Conservation (phyloP, 2,329 filamentous ascomycete genomes). For the Aspergillus brunneoviolaceus region DNA sequence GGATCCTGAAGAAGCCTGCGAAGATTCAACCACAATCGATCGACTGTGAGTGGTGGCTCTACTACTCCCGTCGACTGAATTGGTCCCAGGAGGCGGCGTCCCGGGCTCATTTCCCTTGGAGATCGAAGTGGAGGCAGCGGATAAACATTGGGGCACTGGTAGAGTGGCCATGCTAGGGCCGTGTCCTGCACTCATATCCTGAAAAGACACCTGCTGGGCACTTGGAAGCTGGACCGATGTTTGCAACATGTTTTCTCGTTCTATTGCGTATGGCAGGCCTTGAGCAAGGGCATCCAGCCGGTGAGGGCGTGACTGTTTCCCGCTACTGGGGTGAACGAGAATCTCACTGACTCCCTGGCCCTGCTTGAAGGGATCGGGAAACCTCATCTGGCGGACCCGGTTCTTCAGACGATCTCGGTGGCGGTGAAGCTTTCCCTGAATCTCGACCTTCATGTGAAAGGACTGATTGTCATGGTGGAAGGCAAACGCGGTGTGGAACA, state of each 20-base stretch:
- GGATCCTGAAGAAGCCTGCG: too few relatives aligned
- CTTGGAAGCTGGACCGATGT: not conserved
- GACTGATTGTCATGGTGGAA: not conserved
- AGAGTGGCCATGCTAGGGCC: fast-evolving
- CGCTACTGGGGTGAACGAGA: not conserved
- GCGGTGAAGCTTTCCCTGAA: not conserved
- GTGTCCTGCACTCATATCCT: not conserved
- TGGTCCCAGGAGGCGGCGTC: too few relatives aligned
- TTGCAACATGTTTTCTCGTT: not conserved
- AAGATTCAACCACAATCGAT: too few relatives aligned
- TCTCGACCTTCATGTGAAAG: not conserved
- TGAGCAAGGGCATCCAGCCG: not conserved
- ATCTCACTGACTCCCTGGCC: conserved; percentile 2
- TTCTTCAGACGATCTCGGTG: not conserved
- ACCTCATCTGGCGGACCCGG: not conserved
- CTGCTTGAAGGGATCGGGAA: not conserved
- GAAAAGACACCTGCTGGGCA: not conserved
- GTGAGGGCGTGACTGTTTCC: not conserved
- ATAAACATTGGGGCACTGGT: not conserved
- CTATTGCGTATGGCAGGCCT: conserved; percentile 1
- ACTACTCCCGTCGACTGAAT: too few relatives aligned
- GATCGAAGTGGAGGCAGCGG: too few relatives aligned
- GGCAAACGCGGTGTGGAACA: conserved; percentile 2
- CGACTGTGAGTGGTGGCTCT: too few relatives aligned
- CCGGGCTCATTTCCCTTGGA: too few relatives aligned